Conservation (phyloP, 2,329 filamentous ascomycete species). For the Truncatella angustata region DNA sequence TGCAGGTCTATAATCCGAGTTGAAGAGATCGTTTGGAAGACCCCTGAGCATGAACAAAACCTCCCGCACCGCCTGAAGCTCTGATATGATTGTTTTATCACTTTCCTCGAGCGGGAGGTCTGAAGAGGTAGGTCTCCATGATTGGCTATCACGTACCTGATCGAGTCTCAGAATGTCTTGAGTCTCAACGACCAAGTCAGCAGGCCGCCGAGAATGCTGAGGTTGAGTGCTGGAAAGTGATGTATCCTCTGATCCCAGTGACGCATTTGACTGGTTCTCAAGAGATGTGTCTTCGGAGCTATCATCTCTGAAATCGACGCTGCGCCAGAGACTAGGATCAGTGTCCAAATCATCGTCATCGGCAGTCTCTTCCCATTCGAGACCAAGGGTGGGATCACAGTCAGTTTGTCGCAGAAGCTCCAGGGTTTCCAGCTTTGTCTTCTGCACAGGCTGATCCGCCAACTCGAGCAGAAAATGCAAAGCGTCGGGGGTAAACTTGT, state of each 20-base stretch:
- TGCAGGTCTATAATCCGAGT: constrained; percentile 35
- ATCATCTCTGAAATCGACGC: constrained; percentile 62
- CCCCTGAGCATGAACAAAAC: constrained; percentile 83
- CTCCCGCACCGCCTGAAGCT: constrained; percentile 74
- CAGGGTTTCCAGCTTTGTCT: constrained; percentile 65
- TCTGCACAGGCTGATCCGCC: constrained; percentile 74
- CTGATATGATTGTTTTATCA: constrained; percentile 53
- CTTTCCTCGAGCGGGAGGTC: background rate
- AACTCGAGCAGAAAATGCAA: constrained; percentile 77
- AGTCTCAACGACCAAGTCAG: constrained; percentile 35
- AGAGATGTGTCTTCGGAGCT: constrained; percentile 61
- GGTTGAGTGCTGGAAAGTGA: constrained; percentile 32
- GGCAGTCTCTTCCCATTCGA: constrained; percentile 80
- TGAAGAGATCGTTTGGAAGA: constrained; percentile 71
- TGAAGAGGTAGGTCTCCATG: constrained; percentile 37
- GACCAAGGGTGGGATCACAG: constrained; percentile 40
- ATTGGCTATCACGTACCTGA: constrained; percentile 40
- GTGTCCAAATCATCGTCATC: constrained; percentile 70
- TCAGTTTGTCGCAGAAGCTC: constrained; percentile 48
- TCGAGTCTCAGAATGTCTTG: constrained; percentile 34
- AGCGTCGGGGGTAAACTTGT: constrained; percentile 75
- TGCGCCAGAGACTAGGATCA: constrained; percentile 68
- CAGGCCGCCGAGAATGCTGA: constrained; percentile 24
- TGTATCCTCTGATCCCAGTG: constrained; percentile 32
- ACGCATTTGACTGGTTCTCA: constrained; percentile 34